Percentiles rank a stretch among this genome's conserved stretches.
Evolutionary conservation across 768 basidiomycete species (phyloP).

Genomic region (Kwoniella sp.): DNA sequence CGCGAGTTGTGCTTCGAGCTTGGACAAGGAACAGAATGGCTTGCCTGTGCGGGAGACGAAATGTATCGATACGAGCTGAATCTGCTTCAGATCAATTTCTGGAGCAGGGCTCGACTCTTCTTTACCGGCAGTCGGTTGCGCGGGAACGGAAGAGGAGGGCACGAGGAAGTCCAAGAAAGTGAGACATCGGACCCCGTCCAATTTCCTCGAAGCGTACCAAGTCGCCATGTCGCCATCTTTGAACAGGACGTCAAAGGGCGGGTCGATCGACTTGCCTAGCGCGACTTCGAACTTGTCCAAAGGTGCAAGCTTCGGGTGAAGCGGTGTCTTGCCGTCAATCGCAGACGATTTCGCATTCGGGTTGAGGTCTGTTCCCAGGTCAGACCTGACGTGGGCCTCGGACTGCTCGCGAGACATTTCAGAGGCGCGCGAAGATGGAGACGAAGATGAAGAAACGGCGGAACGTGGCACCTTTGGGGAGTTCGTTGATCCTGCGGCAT

Average conservation of each 20-base stretch:
- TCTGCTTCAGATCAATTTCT: background rate
- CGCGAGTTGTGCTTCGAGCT: constrained; percentile 34
- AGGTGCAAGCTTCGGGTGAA: constrained; percentile 8
- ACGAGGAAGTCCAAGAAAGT: constrained; percentile 44
- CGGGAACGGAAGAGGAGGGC: constrained; percentile 1
- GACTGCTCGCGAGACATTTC: background rate
- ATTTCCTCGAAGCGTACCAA: constrained; percentile 54
- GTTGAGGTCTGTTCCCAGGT: no score
- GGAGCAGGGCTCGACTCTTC: background rate
- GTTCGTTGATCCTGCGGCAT: no score
- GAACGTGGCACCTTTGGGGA: no score
- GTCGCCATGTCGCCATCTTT: constrained; percentile 1
- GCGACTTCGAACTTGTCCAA: constrained; percentile 30
- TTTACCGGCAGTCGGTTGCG: no score
- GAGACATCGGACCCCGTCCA: constrained; percentile 50
- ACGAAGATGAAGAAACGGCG: no score
- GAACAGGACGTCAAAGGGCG: constrained; percentile 32
- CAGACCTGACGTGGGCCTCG: background rate
- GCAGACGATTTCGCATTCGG: background rate
- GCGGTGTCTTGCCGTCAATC: constrained; percentile 6
- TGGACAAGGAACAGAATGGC: constrained; percentile 36
- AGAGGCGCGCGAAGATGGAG: no score
- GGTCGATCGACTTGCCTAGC: constrained; percentile 49
- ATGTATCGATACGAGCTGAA: constrained; percentile 23
- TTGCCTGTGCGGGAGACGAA: constrained; percentile 49